phyloP scores from a whole-genome alignment of 2,329 filamentous ascomycete species.

The Allantophomopsis lycopodina region DNA sequence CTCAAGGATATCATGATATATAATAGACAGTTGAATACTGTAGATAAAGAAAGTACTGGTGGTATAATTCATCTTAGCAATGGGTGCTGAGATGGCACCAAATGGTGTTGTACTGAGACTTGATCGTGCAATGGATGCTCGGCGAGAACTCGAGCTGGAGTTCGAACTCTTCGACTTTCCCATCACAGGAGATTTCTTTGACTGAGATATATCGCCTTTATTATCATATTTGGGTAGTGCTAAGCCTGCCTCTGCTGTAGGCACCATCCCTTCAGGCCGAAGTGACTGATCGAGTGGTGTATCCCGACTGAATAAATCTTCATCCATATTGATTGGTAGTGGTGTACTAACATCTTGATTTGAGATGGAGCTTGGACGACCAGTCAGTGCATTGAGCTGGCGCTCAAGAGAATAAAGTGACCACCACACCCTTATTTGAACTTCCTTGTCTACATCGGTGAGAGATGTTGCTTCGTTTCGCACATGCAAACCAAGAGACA shows the following conservation, averaged over 20 bases:
- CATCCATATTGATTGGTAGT: conserved; percentile 10
- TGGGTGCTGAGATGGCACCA: conserved; percentile 2
- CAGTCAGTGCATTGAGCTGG: conserved; percentile 10
- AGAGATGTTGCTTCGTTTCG: conserved; percentile 8
- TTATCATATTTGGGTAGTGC: background rate
- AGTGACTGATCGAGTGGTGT: conserved; percentile 2
- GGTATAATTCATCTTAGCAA: conserved; percentile 6
- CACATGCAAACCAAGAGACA: conserved; percentile 11
- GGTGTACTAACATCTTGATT: conserved; percentile 13
- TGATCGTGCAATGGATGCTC: background rate
- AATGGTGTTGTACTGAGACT: background rate
- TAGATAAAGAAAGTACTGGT: conserved; percentile 13
- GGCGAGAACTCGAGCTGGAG: background rate
- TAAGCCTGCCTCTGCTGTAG: too few species aligned
- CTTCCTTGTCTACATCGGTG: conserved; percentile 11
- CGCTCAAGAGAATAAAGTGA: conserved; percentile 13
- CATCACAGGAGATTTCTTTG: background rate
- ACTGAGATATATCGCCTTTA: background rate
- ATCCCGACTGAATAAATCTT: conserved; percentile 4
- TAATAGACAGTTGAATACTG: conserved; percentile 11
- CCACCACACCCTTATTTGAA: conserved; percentile 14
- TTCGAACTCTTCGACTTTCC: background rate
- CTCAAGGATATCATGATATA: conserved; percentile 12
- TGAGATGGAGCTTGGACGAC: conserved; percentile 13
- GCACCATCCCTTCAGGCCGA: background rate